Percentiles rank a stretch among this genome's conserved stretches.
These are phyloP conservation scores for Delitschia confertaspora DNA, from an alignment of 495 filamentous ascomycete genomes.

Conservation along the genomic window DNA sequence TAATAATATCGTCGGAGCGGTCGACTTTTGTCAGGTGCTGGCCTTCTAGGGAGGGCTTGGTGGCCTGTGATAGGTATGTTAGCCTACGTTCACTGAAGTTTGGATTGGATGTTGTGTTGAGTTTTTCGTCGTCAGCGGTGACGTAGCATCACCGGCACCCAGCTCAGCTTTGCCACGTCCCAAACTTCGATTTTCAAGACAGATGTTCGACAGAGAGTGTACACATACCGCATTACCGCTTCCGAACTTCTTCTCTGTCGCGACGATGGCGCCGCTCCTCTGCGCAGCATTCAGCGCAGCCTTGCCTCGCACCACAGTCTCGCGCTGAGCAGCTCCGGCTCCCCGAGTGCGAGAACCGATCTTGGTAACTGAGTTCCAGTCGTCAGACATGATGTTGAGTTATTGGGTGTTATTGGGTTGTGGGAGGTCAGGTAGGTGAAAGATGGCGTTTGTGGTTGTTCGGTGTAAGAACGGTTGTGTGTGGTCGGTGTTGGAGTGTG, in stretches of 20 bases:
- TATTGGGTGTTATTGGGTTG: background rate
- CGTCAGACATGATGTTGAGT: constrained; percentile 47
- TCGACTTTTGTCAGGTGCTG: constrained; percentile 97
- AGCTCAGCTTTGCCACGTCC: background rate
- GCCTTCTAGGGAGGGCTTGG: constrained; percentile 62
- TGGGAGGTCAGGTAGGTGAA: background rate
- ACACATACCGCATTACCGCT: constrained; percentile 67
- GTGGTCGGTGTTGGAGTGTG: background rate
- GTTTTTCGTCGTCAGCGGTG: background rate
- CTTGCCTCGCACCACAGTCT: constrained; percentile 82
- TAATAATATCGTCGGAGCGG: constrained; percentile 94
- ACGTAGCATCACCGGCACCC: background rate
- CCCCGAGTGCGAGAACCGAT: constrained; percentile 75
- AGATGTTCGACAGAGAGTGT: constrained; percentile 18
- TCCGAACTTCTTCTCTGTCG: constrained; percentile 88
- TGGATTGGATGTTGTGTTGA: background rate
- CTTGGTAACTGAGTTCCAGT: constrained; percentile 87
- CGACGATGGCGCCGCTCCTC: constrained; percentile 63
- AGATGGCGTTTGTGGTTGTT: too few species aligned
- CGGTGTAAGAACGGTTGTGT: too few species aligned
- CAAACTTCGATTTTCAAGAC: background rate
- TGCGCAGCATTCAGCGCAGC: constrained; percentile 80
- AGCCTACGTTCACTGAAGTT: constrained; percentile 2
- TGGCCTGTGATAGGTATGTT: constrained; percentile 1
- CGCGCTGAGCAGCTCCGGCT: constrained; percentile 53